Evolutionary conservation across 2,329 filamentous ascomycete genomes (phyloP).

Genomic region (Aspergillus sp.): DNA sequence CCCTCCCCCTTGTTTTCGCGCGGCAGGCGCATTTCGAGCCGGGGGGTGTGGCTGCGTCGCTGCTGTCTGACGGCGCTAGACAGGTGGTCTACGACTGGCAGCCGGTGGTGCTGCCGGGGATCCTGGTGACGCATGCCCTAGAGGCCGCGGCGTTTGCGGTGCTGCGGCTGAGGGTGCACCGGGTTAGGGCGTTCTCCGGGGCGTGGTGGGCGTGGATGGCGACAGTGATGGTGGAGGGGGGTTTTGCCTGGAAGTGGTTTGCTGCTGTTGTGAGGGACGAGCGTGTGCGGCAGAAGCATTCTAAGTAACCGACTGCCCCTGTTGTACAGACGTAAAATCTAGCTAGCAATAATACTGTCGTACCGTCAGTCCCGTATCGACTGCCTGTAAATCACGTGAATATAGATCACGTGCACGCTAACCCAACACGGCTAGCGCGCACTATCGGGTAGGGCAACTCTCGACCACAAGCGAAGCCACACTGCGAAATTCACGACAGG

Average conservation of each 20-base stretch:
- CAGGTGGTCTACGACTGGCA: slow-evolving; percentile 52
- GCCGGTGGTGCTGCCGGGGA: slow-evolving; percentile 48
- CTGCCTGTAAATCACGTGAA: too few relatives aligned
- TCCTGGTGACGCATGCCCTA: slow-evolving; percentile 55
- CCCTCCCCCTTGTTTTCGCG: too few relatives aligned
- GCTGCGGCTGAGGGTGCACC: slow-evolving; percentile 43
- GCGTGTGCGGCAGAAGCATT: slow-evolving; percentile 25
- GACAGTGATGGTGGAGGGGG: slow-evolving; percentile 47
- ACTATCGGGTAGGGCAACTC: slow-evolving; percentile 33
- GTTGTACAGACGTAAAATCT: too few relatives aligned
- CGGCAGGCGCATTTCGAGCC: too few relatives aligned
- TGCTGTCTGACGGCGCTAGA: too few relatives aligned
- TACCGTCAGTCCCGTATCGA: too few relatives aligned
- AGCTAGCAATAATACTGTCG: too few relatives aligned
- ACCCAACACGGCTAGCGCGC: slow-evolving; percentile 20
- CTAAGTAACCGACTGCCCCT: too few relatives aligned
- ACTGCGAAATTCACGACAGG: slow-evolving; percentile 38
- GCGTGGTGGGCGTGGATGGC: slow-evolving; percentile 50
- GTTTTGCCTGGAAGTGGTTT: slow-evolving; percentile 42
- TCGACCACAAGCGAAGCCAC: slow-evolving; percentile 39
- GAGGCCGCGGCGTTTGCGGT: slow-evolving; percentile 50
- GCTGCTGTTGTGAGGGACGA: slow-evolving; percentile 36
- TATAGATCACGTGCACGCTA: slow-evolving; percentile 17
- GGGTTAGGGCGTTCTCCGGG: slow-evolving; percentile 40
- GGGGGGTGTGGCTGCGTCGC: too few relatives aligned